phyloP scores from a whole-genome alignment of 2,329 filamentous ascomycete genomes.

The Ophiostoma montium region DNA sequence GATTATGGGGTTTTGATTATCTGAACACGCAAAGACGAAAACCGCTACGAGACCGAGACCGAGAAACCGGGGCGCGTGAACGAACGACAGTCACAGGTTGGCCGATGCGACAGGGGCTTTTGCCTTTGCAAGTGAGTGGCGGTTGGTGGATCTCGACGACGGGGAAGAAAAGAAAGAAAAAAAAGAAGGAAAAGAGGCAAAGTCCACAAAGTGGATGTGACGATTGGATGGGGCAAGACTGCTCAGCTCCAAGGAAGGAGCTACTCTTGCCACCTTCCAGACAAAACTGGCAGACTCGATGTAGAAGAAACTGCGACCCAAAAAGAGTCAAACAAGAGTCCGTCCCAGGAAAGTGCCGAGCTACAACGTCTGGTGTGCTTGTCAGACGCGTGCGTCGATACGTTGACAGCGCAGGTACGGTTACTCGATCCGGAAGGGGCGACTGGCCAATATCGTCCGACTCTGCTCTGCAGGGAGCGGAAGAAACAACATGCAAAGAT shows the following conservation, averaged over 20 bases:
- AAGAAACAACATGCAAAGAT: neutral
- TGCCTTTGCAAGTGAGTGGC: too few relatives aligned
- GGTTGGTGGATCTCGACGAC: neutral
- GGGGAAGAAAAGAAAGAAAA: neutral
- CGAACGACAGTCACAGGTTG: too few relatives aligned
- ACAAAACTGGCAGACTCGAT: neutral
- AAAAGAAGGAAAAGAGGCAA: neutral
- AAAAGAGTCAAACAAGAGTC: neutral
- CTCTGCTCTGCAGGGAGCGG: neutral
- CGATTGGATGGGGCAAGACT: slow-evolving; percentile 5
- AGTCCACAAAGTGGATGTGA: neutral
- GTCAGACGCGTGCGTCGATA: neutral
- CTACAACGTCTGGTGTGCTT: neutral
- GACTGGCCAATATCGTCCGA: neutral
- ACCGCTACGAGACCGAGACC: too few relatives aligned
- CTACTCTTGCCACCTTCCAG: neutral
- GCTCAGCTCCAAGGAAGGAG: neutral
- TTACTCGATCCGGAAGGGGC: neutral
- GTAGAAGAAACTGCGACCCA: neutral
- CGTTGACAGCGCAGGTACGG: neutral
- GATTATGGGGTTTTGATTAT: too few relatives aligned
- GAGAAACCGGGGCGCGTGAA: too few relatives aligned
- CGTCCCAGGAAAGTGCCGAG: neutral
- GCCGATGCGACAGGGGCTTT: too few relatives aligned
- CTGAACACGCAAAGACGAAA: too few relatives aligned